Evolutionary conservation across 768 basidiomycete genomes (phyloP), one percentile per base, ranked within the genome.

Genomic region (Mycena latifolia): DNA sequence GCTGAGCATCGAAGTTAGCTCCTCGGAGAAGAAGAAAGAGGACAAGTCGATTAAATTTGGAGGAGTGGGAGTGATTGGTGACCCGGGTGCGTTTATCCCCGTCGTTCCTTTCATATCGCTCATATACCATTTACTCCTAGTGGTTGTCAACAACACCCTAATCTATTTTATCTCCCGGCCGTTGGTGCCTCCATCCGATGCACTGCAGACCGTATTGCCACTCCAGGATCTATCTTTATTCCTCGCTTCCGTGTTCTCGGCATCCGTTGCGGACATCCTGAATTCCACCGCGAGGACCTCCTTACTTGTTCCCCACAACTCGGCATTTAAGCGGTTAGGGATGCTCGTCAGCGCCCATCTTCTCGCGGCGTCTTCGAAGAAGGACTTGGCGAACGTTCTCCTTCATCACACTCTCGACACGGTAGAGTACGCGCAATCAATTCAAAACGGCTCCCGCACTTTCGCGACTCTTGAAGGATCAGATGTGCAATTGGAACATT

Each of bases 81-180:
- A 92, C 28, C 88, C 87, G 62, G 83, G 96, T 96, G 90, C 27
- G 51, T 46, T 31, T 50, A 45, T 55, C 33, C 35, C 43, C 29
- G 56, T 33, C 18, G 5, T 55, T 35, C 41, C 15, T 45, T 31
- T n/a, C 14, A 25, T 37, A 37, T 73, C 56, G 72, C 61, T 61
- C 33, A 70, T 51, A 63, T 28, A 6, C 37, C n/a, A n/a, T n/a
- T 61, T 55, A 24, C 72, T n/a, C n/a, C n/a, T n/a, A 95, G 94
- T 95, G 67, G 81, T 88, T 67, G 80, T 90, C 61, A 87, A 94
- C 59, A 91, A 92, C 55, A 90, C 91, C 9, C 75, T 96, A 69
- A 90, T 99, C 66, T 99, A 99, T 79, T 92, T 98, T 71, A 79
- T 99, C 48, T 92, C 95, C 5, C 86, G 89, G 28, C 90, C 96